phyloP scores from a whole-genome alignment of 371 early-diverging fungal species.

The Rhizomucor miehei region DNA sequence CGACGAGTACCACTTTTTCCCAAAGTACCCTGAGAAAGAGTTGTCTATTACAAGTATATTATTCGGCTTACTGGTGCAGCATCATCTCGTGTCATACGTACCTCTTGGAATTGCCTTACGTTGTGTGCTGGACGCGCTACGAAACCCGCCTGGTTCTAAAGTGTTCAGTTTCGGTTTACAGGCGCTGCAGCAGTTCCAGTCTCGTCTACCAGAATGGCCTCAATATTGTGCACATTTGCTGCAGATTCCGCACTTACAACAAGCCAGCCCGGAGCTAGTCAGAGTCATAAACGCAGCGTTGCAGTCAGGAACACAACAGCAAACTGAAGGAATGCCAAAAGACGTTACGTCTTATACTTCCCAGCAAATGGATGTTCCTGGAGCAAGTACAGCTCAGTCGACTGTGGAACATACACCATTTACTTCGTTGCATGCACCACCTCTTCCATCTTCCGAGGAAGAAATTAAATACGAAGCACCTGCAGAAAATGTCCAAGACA shows the following conservation, averaged over 20 bases:
- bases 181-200: slow-evolving; percentile 81
- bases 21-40: slow-evolving; percentile 91
- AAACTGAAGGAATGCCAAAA: background rate
- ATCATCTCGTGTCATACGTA: slow-evolving; percentile 74
- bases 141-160: slow-evolving; percentile 76
- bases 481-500: slow-evolving; percentile 78
- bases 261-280: slow-evolving; percentile 73
- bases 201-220: slow-evolving; percentile 89
- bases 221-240: slow-evolving; percentile 79
- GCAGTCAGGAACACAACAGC: slow-evolving; percentile 19
- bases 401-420: slow-evolving; percentile 28
- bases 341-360: slow-evolving; percentile 3
- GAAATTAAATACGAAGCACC: slow-evolving; percentile 58
- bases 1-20: slow-evolving; percentile 93
- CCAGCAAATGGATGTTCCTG: slow-evolving; percentile 7
- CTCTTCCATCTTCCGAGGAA: slow-evolving; percentile 19
- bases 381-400: background rate
- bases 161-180: slow-evolving; percentile 89
- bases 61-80: slow-evolving; percentile 87
- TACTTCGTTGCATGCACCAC: slow-evolving; percentile 51
- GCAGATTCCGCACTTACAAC: slow-evolving; percentile 79
- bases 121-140: slow-evolving; percentile 82
- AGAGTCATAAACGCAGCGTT: slow-evolving; percentile 46
- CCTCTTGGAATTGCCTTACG: slow-evolving; percentile 85
- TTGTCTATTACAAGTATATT: slow-evolving; percentile 83